A percentile compares a stretch with the other conserved stretches of the same genome.
phyloP scores from a whole-genome alignment of 192 early-diverging fungal species.

The Haplosporangium gracile region DNA sequence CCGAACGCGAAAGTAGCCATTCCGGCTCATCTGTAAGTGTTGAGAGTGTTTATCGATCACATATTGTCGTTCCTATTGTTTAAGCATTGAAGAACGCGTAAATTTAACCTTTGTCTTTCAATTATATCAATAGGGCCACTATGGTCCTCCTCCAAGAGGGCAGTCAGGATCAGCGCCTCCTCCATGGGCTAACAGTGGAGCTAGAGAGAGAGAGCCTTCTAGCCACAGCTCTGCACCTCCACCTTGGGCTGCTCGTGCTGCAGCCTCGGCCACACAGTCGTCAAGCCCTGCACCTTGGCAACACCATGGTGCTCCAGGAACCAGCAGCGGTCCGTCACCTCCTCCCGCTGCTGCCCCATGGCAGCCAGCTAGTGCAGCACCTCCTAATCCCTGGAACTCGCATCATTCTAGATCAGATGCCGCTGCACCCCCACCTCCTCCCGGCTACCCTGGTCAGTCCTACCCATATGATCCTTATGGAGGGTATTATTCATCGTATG shows the following conservation, averaged over 20 bases:
- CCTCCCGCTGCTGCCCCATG: constrained; percentile 40
- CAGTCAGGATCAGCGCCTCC: constrained; percentile 43
- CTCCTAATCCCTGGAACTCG: constrained; percentile 28
- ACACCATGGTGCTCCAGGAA: constrained; percentile 49
- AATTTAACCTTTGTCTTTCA: neutral
- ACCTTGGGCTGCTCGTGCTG: constrained; percentile 36
- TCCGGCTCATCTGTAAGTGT: constrained; percentile 34
- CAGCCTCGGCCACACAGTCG: constrained; percentile 29
- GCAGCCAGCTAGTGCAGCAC: constrained; percentile 18
- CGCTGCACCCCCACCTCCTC: constrained; percentile 27
- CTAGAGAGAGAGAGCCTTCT: constrained; percentile 17
- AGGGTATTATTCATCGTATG: constrained; percentile 34
- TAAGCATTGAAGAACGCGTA: neutral
- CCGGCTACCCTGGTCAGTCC: constrained; percentile 25
- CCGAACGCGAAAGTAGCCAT: constrained; percentile 14
- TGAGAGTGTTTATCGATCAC: neutral
- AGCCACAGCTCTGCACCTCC: constrained; percentile 31
- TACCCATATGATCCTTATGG: constrained; percentile 33
- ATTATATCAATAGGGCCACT: constrained; percentile 19
- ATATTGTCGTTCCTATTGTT: neutral
- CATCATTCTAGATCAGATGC: constrained; percentile 20
- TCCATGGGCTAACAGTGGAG: constrained; percentile 41
- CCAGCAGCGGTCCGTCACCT: constrained; percentile 24
- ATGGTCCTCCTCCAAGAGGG: constrained; percentile 34
- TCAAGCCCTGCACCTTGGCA: constrained; percentile 51